Evolutionary conservation across 305 asterid genomes (phyloP), one percentile per base, ranked within the genome.

Genomic region (Stenogyne calaminthoides): DNA sequence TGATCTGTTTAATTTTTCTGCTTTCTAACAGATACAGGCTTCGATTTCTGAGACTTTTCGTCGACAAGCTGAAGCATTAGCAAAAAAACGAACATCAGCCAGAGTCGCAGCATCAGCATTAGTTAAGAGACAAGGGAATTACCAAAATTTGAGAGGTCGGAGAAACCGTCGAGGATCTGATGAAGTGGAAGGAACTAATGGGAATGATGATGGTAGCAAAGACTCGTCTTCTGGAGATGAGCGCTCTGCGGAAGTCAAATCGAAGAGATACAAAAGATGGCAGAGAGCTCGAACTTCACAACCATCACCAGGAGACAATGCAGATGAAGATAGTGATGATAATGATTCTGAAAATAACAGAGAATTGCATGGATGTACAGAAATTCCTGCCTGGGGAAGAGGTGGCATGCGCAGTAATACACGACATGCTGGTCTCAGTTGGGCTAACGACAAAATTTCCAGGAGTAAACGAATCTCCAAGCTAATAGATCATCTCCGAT

Each of bases 161-260:
- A 87, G 87, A 85, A 90, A 76, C 74, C 80, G 72, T 64, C 86
- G 86, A 65, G 91, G 77, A 70, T 92, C 97, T 70, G 99, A 89
- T 78, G 96, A 90, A 40, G 99, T 92, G 70, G 98, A 90, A 75
- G 95, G 85, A 71, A 87, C 80, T 72, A 87, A 88, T 44, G 88
- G 87, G 59, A 81, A 84, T 78, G 89, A n/a, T n/a, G n/a, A 84
- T 78, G 88, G 80, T 65, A 85, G 95, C 86, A 95, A 95, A 78
- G 97, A 89, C 75, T 90, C 97, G 2, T 95, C 98, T 74, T 95
- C 98, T 52, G 87, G 88, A 60, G 97, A 94, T 69, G 98, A 95
- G 65, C 92, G 75, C 54, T 83, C 85, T 51, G 52, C 80, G 47
- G 99, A 89, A 82, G 82, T 78, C 68, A 92, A 85, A 85, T 81